Percentiles rank a stretch among this genome's conserved stretches.
phyloP scores from a whole-genome alignment of 106 monocot genomes.

The Vanilla planifolia region DNA sequence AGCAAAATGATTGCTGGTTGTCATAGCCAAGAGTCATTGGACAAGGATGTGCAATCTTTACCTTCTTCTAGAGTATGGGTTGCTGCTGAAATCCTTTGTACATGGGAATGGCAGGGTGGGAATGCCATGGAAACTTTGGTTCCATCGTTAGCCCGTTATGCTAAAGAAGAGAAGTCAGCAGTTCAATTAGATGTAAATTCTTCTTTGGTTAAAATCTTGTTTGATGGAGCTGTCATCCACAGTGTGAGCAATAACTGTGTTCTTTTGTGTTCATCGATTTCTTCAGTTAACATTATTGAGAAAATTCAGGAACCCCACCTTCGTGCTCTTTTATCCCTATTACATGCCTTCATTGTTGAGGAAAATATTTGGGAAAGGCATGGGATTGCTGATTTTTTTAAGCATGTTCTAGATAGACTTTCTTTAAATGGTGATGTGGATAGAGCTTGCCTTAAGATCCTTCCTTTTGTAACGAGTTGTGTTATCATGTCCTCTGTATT shows the following conservation, averaged over 20 bases:
- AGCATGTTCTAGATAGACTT: constrained; percentile 48
- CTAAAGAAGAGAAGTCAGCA: constrained; percentile 20
- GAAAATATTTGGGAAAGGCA: constrained; percentile 35
- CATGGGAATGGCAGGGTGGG: constrained; percentile 76
- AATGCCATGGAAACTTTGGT: constrained; percentile 51
- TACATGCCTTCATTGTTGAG: constrained; percentile 42
- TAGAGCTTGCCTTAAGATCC: constrained; percentile 51
- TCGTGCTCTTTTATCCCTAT: constrained; percentile 59
- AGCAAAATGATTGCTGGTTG: constrained; percentile 46
- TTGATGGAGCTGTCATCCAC: constrained; percentile 51
- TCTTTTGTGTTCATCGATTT: constrained; percentile 58
- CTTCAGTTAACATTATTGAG: constrained; percentile 62
- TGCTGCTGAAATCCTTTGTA: constrained; percentile 86
- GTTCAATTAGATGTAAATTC: constrained; percentile 16
- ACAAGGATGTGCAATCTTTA: constrained; percentile 7
- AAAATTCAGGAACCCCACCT: constrained; percentile 62
- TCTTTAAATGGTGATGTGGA: constrained; percentile 26
- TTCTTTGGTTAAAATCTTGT: constrained; percentile 45
- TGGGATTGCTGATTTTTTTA: constrained; percentile 54
- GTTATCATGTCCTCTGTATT: constrained; percentile 35
- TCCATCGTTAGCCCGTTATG: constrained; percentile 46
- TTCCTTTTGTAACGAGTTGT: constrained; percentile 68
- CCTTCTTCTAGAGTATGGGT: constrained; percentile 66
- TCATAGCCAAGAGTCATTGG: constrained; percentile 7
- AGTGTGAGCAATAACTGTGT: constrained; percentile 25